A percentile compares a stretch with the other conserved stretches of the same genome.
Evolutionary conservation across 225 moss, liverwort and hornwort genomes (phyloP).

Genomic region (Pleurozium schreberi): DNA sequence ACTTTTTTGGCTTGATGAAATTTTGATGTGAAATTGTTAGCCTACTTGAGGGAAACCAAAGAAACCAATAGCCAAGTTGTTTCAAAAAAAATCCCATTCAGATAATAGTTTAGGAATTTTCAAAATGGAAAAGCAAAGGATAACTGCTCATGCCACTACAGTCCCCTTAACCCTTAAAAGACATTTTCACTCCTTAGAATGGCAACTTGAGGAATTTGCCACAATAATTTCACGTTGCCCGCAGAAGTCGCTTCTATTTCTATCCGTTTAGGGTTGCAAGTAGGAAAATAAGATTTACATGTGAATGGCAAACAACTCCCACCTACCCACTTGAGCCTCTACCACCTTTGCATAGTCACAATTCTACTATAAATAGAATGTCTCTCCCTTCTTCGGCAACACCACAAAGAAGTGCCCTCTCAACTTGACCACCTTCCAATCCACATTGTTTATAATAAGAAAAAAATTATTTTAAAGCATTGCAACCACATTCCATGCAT

Average conservation of each 20-base stretch:
- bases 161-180: accelerated
- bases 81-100: accelerated
- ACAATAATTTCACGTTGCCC: background rate
- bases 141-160: background rate
- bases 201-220: background rate
- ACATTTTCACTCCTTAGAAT: background rate
- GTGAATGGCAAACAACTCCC: too few species aligned
- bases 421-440: background rate
- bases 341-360: too few species aligned
- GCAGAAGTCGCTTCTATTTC: too few species aligned
- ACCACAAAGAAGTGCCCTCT: background rate
- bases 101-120: background rate
- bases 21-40: too few species aligned
- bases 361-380: accelerated
- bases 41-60: accelerated
- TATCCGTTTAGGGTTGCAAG: too few species aligned
- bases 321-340: too few species aligned
- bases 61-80: too few species aligned
- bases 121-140: background rate
- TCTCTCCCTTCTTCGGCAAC: background rate
- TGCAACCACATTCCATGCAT: background rate
- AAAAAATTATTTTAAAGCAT: background rate
- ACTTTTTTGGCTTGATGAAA: too few species aligned
- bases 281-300: background rate
- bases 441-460: background rate